Conservation (phyloP, 331 rosid species). For the Dryas integrifolia region DNA sequence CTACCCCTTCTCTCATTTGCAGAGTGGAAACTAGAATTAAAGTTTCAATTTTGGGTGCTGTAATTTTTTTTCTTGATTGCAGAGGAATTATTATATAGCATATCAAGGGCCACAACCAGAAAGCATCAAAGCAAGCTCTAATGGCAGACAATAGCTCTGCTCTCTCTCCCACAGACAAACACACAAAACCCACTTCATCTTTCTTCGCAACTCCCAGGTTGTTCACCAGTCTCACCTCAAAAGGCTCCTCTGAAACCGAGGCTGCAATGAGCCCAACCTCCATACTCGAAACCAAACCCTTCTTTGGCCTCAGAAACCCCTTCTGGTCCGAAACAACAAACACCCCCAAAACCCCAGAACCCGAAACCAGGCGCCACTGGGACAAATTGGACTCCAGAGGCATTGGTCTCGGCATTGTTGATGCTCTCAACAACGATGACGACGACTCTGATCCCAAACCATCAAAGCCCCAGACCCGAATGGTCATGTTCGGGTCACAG, state of each 20-base stretch:
- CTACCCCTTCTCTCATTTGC: not conserved
- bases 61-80: conserved; percentile 19
- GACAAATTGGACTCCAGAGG: conserved; percentile 53
- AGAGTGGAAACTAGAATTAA: not conserved
- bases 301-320: conserved; percentile 49
- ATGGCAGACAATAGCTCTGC: conserved; percentile 54
- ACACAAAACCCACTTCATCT: conserved; percentile 39
- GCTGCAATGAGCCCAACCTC: conserved; percentile 72
- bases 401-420: conserved; percentile 78
- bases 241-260: conserved; percentile 50
- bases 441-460: conserved; percentile 34
- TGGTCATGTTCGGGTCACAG: conserved; percentile 80
- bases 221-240: conserved; percentile 51
- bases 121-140: conserved; percentile 29
- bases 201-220: conserved; percentile 59
- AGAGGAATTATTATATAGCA: conserved; percentile 22
- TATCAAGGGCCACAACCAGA: conserved; percentile 21
- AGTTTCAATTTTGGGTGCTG: conserved; percentile 20
- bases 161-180: conserved; percentile 41
- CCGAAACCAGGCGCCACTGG: conserved; percentile 54
- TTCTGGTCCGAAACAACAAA: conserved; percentile 56
- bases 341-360: conserved; percentile 37
- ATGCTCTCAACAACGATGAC: conserved; percentile 59
- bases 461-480: conserved; percentile 43
- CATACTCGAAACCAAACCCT: conserved; percentile 62